Base-by-base conservation (phyloP, 2,329 filamentous ascomycete genomes). In the Davidsoniella neocaledoniae region DNA sequence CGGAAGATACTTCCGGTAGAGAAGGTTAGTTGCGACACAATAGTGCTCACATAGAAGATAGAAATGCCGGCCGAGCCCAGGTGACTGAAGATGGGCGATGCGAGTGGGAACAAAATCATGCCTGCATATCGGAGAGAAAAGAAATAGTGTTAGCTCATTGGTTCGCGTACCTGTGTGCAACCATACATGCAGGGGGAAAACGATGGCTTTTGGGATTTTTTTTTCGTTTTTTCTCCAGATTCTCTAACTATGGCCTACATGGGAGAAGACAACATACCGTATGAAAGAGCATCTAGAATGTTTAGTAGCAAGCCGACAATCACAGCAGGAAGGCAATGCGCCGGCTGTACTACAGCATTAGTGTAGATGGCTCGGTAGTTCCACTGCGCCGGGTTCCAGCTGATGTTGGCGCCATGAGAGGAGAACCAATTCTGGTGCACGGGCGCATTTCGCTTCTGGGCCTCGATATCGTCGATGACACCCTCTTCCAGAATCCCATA, bases 41-140 rank as follows among this genome's bases (percentile, higher is more conserved):
- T 94, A 51, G 88, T 95, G 71, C 88, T 95, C 57, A 98, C 85
- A 63, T 96, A 98, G 67, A 96, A 98, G 65, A 98, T 95, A 0
- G 91, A 94, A 50, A 98, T 94, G 21, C 91, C 91, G 51, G 94
- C 90, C 0, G 90, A 81, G 1, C 90, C 91, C 5, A 96, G 76
- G 54, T 82, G 75, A 25, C 82, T 77, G 62, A 98, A 98, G 17
- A 94, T 74, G 6, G 85, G 78, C 55, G 85, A 83, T 5, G 90
- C 88, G 0, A 98, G 72, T 0, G 91, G 91, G 56, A 98, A 98
- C 10, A 98, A 67, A 58, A 95, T 94, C 83, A 94, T 91, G 57
- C 85, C 78, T 80, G 29, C 12, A 17, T 33, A 12, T 21, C 26
- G 26, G 26, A 12, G 26, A 33, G 26, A 33, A 29, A 29, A 25